Base-by-base conservation (phyloP, 208 protist species). In the Trypanosoma lewisi region DNA sequence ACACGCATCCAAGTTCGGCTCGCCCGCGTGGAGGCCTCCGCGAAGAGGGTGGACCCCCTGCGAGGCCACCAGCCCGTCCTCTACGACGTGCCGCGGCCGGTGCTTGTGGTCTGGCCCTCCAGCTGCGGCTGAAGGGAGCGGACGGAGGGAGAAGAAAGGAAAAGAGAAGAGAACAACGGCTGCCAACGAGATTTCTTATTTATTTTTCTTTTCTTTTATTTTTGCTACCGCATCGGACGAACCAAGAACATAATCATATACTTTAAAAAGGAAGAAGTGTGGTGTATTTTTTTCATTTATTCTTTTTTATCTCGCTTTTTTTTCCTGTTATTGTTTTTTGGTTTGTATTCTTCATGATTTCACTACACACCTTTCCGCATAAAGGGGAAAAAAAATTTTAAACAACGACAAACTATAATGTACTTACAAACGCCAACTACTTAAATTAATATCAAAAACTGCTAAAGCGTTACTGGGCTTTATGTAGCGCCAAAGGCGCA, bases 1-100 rank as follows among this genome's bases (percentile, higher is more conserved):
- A 67, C 52, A 23, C 70, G 71, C 44, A 80, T 93, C n/a, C 87
- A 93, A 64, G 87, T 93, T 34, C 87, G 87, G 34, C 68, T 86
- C 48, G 82, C 85, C 28, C 75, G 82, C 70, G n/a, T 19, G 6
- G 42, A 79, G 39, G 78, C 78, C 8, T 85, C 77, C 17, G 85
- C 85, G 28, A 93, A 93, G 72, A 87, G 85, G 71, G 68, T 87
- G 25, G 77, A 79, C 49, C 82, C 85, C 12, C 77, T 86, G 39
- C 63, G 87, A 54, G 72, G 73, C 51, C 77, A 88, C 56, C 85
- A 87, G 72, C 56, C 84, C 67, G 12, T 77, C 66, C 25, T 90
- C 70, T 73, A 61, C 78, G 59, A 79, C 70, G 76, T 73, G 66
- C 23, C 21, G 2, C 42, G 17, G 4, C 72, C 83, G 5, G 70